Base-by-base conservation (phyloP, 2,329 filamentous ascomycete genomes). In the Colletotrichum zoysiae region DNA sequence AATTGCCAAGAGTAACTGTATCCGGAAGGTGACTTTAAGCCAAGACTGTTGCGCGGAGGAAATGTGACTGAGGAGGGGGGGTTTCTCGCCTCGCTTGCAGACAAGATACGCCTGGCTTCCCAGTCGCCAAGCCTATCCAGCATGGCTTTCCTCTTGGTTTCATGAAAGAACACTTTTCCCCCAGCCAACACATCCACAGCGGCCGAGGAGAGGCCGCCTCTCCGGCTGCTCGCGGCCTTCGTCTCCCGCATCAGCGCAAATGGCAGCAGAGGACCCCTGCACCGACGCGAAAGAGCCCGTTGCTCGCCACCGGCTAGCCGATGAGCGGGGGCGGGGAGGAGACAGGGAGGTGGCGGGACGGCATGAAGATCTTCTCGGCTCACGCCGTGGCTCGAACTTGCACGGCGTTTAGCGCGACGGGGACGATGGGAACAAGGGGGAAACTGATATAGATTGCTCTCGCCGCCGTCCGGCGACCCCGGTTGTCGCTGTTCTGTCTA, bases 21-120 rank as follows among this genome's bases (percentile, higher is more conserved):
- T 67, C 46, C 56, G 67, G 67, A 67, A 70, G 63, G 63, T 70
- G 56, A 67, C 63, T 56, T 67, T 61, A 44, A 35, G 67, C 67
- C 67, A 67, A 70, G 67, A 60, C 26, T 18, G n/a, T 44, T 44
- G 67, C 40, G 67, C 48, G 63, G 67, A 63, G 63, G 11, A 70
- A 70, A 46, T 23, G 38, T 11, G 9, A 42, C 40, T 56, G 60
- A 69, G n/a, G n/a, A 42, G 42, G 9, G 18, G 67, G 53, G 33
- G 38, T 33, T 50, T 23, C 26, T 35, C 33, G 44, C 16, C 44
- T 58, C 7, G 18, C 53, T 51, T 30, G 67, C 61, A 44, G 44
- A 7, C 26, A 38, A 38, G n/a, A 26, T 6, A 66, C 51, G 44
- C 55, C 55, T 16, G 56, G 56, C 6, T 40, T 40, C 44, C 20